A percentile compares a stretch with the other conserved stretches of the same genome.
phyloP scores from a whole-genome alignment of 306 rosid genomes.

The Chamaecrista fasciculata region DNA sequence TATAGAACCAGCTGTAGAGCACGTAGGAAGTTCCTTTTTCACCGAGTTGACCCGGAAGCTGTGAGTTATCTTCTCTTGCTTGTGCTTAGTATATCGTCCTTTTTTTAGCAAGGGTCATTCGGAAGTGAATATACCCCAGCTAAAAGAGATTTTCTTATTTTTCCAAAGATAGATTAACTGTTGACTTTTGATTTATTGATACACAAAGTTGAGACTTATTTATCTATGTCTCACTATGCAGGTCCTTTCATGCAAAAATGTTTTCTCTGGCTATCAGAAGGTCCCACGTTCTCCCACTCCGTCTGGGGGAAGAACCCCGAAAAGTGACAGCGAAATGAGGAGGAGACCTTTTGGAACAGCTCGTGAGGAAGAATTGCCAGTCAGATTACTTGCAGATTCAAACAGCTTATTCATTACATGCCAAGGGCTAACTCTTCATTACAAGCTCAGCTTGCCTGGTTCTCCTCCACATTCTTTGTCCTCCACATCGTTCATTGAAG shows the following conservation, averaged over 20 bases:
- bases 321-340: conserved; percentile 87
- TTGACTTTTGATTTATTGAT: not conserved
- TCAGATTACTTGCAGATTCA: conserved; percentile 70
- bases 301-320: conserved; percentile 78
- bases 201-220: no score
- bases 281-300: conserved; percentile 94
- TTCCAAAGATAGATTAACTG: not conserved
- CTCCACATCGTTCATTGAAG: conserved; percentile 49
- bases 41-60: conserved; percentile 89
- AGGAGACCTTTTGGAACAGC: conserved; percentile 55
- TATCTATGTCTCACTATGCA: conserved; percentile 38
- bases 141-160: not conserved
- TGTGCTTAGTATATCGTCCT: not conserved
- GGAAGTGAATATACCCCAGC: not conserved
- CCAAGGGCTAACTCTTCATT: conserved; percentile 81
- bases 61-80: conserved; percentile 44
- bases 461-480: conserved; percentile 64
- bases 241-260: conserved; percentile 89
- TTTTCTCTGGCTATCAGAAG: conserved; percentile 83
- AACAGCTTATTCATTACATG: conserved; percentile 78
- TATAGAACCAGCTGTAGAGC: conserved; percentile 97
- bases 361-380: conserved; percentile 70
- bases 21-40: conserved; percentile 82
- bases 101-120: conserved; percentile 16
- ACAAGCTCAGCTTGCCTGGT: conserved; percentile 83